A percentile compares a stretch with the other conserved stretches of the same genome.
Evolutionary conservation across 768 basidiomycete genomes (phyloP).

Genomic region (Rhodotorula diobovata): DNA sequence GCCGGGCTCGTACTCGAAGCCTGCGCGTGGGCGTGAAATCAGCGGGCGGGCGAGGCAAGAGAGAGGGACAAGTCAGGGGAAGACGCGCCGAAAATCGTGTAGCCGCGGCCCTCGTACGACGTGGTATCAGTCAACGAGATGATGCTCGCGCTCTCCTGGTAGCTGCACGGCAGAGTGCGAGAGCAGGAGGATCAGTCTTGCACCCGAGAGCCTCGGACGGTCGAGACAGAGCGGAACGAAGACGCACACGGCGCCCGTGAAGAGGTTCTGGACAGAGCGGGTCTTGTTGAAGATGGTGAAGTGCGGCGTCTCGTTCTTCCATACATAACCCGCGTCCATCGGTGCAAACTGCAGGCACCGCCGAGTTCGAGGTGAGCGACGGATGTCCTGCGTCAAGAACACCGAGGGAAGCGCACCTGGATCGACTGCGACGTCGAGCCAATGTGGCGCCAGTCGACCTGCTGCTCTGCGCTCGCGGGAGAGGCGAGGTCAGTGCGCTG

Average conservation of each 20-base stretch:
- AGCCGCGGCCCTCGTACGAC: slow-evolving; percentile 31
- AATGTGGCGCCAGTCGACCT: slow-evolving; percentile 56
- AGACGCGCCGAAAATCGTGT: slow-evolving; percentile 28
- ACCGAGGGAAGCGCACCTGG: slow-evolving; percentile 51
- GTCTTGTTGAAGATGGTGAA: slow-evolving; percentile 56
- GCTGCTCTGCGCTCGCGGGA: slow-evolving; percentile 41
- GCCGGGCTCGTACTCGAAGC: slow-evolving; percentile 40
- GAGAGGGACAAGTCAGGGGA: background rate
- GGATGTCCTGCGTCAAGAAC: background rate
- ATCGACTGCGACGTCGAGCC: slow-evolving; percentile 72
- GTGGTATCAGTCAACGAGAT: slow-evolving; percentile 31
- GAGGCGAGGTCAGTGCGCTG: slow-evolving; percentile 62
- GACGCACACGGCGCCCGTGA: background rate
- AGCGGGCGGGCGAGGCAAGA: slow-evolving; percentile 34
- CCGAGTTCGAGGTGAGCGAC: no score
- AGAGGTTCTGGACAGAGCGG: slow-evolving; percentile 15
- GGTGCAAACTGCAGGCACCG: slow-evolving; percentile 56
- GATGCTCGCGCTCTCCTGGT: slow-evolving; percentile 32
- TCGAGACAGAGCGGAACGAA: background rate
- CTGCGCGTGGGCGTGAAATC: slow-evolving; percentile 28
- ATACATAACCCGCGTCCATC: slow-evolving; percentile 60
- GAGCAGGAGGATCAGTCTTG: background rate
- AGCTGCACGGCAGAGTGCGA: slow-evolving; percentile 2
- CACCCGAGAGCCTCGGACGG: no score
- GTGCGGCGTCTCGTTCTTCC: slow-evolving; percentile 56